A percentile compares a stretch with the other conserved stretches of the same genome.
phyloP scores from a whole-genome alignment of 2,329 filamentous ascomycete genomes.

The Monascus ruber region DNA sequence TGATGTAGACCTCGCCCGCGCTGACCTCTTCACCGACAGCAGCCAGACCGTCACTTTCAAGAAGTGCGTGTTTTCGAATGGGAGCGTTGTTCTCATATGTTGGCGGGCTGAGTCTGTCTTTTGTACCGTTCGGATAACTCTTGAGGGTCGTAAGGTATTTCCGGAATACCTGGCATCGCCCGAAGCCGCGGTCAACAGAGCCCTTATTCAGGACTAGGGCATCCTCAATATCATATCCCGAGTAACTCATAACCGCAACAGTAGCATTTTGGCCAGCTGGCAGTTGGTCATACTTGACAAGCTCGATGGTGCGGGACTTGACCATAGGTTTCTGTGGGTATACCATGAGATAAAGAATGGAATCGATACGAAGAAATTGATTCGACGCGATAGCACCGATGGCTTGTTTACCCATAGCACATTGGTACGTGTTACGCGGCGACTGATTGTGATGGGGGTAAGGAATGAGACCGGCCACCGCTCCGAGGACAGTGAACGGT shows the following conservation, averaged over 20 bases:
- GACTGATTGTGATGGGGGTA: slow-evolving; percentile 99
- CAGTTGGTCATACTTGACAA: slow-evolving; percentile 94
- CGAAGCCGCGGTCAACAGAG: slow-evolving; percentile 87
- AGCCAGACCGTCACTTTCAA: slow-evolving; percentile 81
- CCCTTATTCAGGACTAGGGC: slow-evolving; percentile 94
- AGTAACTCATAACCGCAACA: slow-evolving; percentile 98
- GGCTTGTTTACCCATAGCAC: slow-evolving; percentile 99
- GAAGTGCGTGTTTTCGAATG: slow-evolving; percentile 57
- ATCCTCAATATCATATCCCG: slow-evolving; percentile 98
- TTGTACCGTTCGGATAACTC: slow-evolving; percentile 72
- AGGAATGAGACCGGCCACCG: slow-evolving; percentile 89
- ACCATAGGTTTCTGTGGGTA: slow-evolving; percentile 98
- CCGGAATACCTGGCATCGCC: slow-evolving; percentile 93
- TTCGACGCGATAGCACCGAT: slow-evolving; percentile 98
- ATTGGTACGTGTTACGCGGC: slow-evolving; percentile 96
- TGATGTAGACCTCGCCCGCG: slow-evolving; percentile 73
- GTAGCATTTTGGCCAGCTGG: slow-evolving; percentile 94
- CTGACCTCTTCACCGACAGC: slow-evolving; percentile 72
- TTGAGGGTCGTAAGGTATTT: slow-evolving; percentile 83
- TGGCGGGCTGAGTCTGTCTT: slow-evolving; percentile 48
- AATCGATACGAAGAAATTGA: slow-evolving; percentile 94
- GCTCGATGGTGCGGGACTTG: slow-evolving; percentile 89
- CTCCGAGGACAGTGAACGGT: slow-evolving; percentile 90
- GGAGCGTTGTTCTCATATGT: slow-evolving; percentile 52
- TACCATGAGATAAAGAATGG: slow-evolving; percentile 88